phyloP scores from a whole-genome alignment of 2,329 filamentous ascomycete genomes.

The Curvularia sp. region DNA sequence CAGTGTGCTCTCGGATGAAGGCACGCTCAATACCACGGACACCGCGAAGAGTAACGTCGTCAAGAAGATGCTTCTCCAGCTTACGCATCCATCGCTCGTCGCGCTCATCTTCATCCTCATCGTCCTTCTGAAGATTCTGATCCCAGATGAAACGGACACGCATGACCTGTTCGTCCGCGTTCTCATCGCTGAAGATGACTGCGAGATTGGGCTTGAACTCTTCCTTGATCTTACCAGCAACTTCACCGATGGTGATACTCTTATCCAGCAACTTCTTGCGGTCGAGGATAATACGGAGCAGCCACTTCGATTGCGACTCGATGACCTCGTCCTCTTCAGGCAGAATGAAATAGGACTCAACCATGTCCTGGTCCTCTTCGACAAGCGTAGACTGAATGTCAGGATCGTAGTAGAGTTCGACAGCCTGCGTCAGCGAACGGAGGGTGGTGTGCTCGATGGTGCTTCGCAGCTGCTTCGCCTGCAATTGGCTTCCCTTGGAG shows the following conservation, averaged over 20 bases:
- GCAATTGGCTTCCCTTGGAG: slow-evolving; percentile 69
- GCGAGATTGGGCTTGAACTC: slow-evolving; percentile 78
- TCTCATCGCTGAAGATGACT: slow-evolving; percentile 97
- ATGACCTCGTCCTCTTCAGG: slow-evolving; percentile 73
- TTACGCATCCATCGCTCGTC: slow-evolving; percentile 80
- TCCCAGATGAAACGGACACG: slow-evolving; percentile 82
- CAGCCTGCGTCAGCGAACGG: slow-evolving; percentile 86
- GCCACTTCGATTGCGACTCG: slow-evolving; percentile 83
- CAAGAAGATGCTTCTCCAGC: slow-evolving; percentile 87
- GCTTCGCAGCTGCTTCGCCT: slow-evolving; percentile 85
- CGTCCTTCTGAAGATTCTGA: slow-evolving; percentile 64
- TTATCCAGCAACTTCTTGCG: slow-evolving; percentile 96
- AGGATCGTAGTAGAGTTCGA: slow-evolving; percentile 97
- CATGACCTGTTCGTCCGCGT: slow-evolving; percentile 92
- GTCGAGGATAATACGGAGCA: slow-evolving; percentile 90
- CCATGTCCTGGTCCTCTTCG: slow-evolving; percentile 86
- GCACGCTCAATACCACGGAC: slow-evolving; percentile 87
- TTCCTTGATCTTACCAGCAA: slow-evolving; percentile 87
- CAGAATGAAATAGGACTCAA: slow-evolving; percentile 95
- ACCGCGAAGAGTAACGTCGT: slow-evolving; percentile 89
- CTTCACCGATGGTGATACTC: slow-evolving; percentile 87
- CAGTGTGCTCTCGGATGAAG: slow-evolving; percentile 73
- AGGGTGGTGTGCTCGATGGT: slow-evolving; percentile 93
- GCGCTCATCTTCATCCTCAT: slow-evolving; percentile 79
- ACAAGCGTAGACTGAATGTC: slow-evolving; percentile 86